Evolutionary conservation across 2,329 filamentous ascomycete genomes (phyloP).

Genomic region (Trichoderma sp.): DNA sequence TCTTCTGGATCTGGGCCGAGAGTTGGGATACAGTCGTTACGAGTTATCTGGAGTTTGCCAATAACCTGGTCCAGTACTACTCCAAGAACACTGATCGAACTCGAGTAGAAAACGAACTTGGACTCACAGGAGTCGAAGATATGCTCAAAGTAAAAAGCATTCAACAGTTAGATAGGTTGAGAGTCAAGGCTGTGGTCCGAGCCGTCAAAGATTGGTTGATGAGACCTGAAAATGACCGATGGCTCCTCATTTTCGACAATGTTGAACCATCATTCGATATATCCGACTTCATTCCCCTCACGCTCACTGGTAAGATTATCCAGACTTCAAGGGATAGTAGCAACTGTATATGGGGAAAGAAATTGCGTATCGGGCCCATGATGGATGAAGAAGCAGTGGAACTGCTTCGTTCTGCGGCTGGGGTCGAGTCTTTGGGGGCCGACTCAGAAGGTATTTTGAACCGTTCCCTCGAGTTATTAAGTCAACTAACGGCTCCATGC

Average conservation of each 20-base stretch:
- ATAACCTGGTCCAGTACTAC: slow-evolving; percentile 25
- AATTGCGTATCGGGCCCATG: slow-evolving; percentile 26
- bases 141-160: slow-evolving; percentile 29
- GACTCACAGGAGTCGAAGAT: slow-evolving; percentile 27
- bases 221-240: slow-evolving; percentile 27
- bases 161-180: slow-evolving; percentile 25
- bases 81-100: slow-evolving; percentile 21
- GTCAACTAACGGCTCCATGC: background rate
- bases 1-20: slow-evolving; percentile 30
- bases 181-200: slow-evolving; percentile 27
- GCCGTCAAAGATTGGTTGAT: slow-evolving; percentile 31
- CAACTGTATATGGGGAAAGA: slow-evolving; percentile 26
- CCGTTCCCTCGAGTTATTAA: background rate
- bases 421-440: slow-evolving; percentile 2
- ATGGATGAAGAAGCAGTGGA: slow-evolving; percentile 24
- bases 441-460: slow-evolving; percentile 21
- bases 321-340: slow-evolving; percentile 27
- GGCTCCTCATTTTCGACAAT: slow-evolving; percentile 30
- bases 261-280: slow-evolving; percentile 28
- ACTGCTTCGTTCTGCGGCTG: slow-evolving; percentile 22
- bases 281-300: slow-evolving; percentile 29
- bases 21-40: slow-evolving; percentile 30
- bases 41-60: slow-evolving; percentile 30
- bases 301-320: slow-evolving; percentile 28
- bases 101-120: slow-evolving; percentile 28